phyloP scores from a whole-genome alignment of 2,329 filamentous ascomycete genomes.

The Fusarium citri region DNA sequence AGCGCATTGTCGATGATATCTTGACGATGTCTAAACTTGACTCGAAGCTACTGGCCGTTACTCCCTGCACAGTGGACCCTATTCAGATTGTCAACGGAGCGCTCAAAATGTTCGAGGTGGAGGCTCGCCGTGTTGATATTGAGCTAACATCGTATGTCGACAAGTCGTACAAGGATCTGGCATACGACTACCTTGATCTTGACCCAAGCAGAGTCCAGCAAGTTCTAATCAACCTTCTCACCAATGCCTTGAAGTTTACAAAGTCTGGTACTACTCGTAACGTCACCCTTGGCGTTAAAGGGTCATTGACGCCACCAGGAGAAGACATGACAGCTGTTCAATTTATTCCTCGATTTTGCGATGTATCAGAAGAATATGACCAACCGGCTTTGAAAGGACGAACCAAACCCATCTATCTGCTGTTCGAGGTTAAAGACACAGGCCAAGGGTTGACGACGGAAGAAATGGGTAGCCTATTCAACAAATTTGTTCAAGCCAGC shows the following conservation, averaged over 20 bases:
- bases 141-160: constrained; percentile 73
- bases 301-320: constrained; percentile 54
- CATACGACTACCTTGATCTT: constrained; percentile 73
- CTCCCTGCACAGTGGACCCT: constrained; percentile 76
- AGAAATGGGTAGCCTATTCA: constrained; percentile 80
- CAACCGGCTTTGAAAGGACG: constrained; percentile 49
- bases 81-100: constrained; percentile 73
- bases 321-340: constrained; percentile 62
- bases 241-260: constrained; percentile 87
- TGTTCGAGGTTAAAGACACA: constrained; percentile 81
- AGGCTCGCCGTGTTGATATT: constrained; percentile 76
- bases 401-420: constrained; percentile 69
- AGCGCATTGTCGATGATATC: constrained; percentile 81
- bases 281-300: constrained; percentile 62
- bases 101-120: constrained; percentile 82
- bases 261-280: constrained; percentile 69
- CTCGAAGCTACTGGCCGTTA: constrained; percentile 77
- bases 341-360: constrained; percentile 69
- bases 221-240: constrained; percentile 82
- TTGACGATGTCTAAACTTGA: constrained; percentile 81
- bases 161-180: constrained; percentile 67
- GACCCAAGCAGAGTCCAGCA: constrained; percentile 82
- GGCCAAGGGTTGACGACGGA: constrained; percentile 77
- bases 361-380: constrained; percentile 55
- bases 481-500: constrained; percentile 82